Evolutionary conservation across 257 asterid genomes (phyloP).

Genomic region (Solanum chiquidenum): DNA sequence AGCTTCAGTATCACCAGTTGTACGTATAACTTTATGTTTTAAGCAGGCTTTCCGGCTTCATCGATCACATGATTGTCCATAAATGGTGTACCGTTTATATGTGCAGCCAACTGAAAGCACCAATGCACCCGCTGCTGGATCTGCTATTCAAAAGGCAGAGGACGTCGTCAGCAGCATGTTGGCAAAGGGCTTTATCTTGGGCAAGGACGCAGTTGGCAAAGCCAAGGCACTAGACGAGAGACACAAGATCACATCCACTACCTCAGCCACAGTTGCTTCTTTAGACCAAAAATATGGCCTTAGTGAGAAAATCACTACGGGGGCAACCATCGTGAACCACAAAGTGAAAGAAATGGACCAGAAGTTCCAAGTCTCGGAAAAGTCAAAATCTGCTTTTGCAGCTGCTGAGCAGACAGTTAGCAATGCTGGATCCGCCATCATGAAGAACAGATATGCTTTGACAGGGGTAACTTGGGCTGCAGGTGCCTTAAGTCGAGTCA

Average conservation of each 20-base stretch:
- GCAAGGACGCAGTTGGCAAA: conserved; percentile 46
- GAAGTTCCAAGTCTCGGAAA: conserved; percentile 52
- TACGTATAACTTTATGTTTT: conserved; percentile 8
- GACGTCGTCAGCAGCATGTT: conserved; percentile 57
- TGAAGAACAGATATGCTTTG: conserved; percentile 47
- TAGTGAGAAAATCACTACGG: conserved; percentile 42
- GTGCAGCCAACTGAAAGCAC: conserved; percentile 33
- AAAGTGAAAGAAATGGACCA: conserved; percentile 60
- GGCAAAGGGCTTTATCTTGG: conserved; percentile 55
- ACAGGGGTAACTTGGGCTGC: conserved; percentile 60
- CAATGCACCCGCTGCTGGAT: conserved; percentile 13
- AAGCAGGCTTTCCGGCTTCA: neutral
- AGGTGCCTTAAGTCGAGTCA: conserved; percentile 45
- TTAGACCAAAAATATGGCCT: conserved; percentile 52
- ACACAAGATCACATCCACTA: conserved; percentile 49
- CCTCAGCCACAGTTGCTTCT: conserved; percentile 53
- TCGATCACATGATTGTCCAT: neutral
- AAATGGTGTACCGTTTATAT: neutral
- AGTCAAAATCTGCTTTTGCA: conserved; percentile 45
- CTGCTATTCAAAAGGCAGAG: conserved; percentile 48
- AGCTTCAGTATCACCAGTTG: conserved; percentile 20
- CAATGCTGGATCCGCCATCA: conserved; percentile 43
- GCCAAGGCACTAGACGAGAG: conserved; percentile 57
- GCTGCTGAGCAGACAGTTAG: conserved; percentile 60
- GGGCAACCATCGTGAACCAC: conserved; percentile 46